These are phyloP conservation scores for Myrica gale DNA, from an alignment of 306 rosid genomes.

Conservation along the genomic window DNA sequence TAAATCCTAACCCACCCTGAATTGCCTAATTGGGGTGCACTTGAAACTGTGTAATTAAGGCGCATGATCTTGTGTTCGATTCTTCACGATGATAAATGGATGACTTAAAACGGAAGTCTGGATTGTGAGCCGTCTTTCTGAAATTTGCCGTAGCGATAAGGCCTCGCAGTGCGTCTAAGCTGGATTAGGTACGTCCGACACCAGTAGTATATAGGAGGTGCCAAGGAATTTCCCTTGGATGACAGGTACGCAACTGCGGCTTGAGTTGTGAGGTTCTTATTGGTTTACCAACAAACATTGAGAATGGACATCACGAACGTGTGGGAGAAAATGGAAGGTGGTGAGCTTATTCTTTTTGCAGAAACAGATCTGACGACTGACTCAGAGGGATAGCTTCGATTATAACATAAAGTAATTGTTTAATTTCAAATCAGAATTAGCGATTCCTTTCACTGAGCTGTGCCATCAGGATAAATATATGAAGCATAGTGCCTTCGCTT, in stretches of 20 bases:
- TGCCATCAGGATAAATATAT: slow-evolving; percentile 35
- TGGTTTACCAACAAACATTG: slow-evolving; percentile 40
- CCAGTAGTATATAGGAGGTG: too few relatives aligned
- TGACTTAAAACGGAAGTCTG: too few relatives aligned
- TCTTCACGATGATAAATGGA: too few relatives aligned
- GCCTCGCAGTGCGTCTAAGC: too few relatives aligned
- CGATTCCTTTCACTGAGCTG: slow-evolving; percentile 44
- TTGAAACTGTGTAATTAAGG: too few relatives aligned
- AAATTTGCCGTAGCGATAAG: too few relatives aligned
- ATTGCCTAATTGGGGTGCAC: too few relatives aligned
- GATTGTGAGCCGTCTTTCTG: too few relatives aligned
- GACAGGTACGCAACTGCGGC: slow-evolving; percentile 38
- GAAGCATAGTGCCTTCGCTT: slow-evolving; percentile 29
- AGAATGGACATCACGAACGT: slow-evolving; percentile 50
- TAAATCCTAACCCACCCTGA: too few relatives aligned
- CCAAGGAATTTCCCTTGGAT: background rate
- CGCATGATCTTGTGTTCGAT: too few relatives aligned
- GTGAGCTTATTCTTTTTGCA: slow-evolving; percentile 38
- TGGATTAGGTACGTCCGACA: too few relatives aligned
- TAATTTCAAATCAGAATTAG: slow-evolving; percentile 29
- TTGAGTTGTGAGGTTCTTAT: slow-evolving; percentile 55
- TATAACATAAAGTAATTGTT: slow-evolving; percentile 42
- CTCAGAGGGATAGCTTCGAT: slow-evolving; percentile 37
- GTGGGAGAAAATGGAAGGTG: slow-evolving; percentile 30
- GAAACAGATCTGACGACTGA: slow-evolving; percentile 44